These are phyloP conservation scores for Mycena galericulata DNA, from an alignment of 768 basidiomycete species.

Conservation along the genomic window DNA sequence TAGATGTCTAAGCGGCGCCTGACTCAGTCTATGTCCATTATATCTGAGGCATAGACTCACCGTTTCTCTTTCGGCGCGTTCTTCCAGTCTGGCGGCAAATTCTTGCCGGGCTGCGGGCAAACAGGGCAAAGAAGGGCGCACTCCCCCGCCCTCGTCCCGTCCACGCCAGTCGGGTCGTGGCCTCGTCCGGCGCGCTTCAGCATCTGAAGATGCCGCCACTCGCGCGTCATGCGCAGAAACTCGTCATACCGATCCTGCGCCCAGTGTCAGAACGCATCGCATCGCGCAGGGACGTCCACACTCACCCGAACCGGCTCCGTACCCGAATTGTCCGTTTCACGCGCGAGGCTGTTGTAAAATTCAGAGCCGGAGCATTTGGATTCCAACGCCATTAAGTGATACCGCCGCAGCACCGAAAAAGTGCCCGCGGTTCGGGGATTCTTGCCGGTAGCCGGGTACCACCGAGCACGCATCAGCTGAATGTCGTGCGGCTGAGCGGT, in stretches of 20 bases:
- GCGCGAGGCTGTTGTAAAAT: constrained; percentile 29
- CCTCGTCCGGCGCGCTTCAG: no score
- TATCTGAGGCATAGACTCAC: constrained; percentile 7
- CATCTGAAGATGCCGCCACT: no score
- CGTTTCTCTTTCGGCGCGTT: constrained; percentile 1
- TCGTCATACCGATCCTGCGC: neutral
- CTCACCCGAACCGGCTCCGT: neutral
- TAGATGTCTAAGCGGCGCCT: constrained; percentile 20
- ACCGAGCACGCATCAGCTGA: no score
- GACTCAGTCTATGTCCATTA: neutral
- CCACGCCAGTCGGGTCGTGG: no score
- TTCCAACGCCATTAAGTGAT: constrained; percentile 24
- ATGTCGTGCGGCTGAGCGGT: neutral
- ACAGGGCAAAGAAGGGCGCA: no score
- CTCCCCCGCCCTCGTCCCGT: no score
- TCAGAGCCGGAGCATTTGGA: constrained; percentile 33
- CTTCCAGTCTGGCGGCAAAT: constrained; percentile 30
- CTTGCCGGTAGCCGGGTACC: constrained; percentile 31
- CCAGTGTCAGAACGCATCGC: neutral
- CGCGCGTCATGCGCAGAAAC: no score
- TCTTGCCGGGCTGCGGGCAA: no score
- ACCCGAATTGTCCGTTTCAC: constrained; percentile 28
- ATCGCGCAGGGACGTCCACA: neutral
- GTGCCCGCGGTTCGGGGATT: constrained; percentile 25
- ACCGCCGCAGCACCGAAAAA: constrained; percentile 10